Evolutionary conservation across 148 eudicot genomes (phyloP).

Genomic region (Linanthus parryae): DNA sequence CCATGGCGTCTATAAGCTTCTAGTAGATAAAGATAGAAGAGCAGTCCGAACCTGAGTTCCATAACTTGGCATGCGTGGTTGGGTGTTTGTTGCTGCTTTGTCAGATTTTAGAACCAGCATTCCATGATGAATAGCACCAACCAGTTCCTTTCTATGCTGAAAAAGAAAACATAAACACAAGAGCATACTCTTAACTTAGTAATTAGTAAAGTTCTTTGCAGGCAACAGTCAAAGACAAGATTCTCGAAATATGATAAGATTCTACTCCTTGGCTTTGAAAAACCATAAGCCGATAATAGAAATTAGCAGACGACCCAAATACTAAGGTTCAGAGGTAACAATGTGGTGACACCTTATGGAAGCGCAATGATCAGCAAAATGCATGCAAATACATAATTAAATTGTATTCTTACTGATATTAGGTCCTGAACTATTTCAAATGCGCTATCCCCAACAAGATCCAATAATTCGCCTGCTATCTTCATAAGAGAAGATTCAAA

Average conservation of each 20-base stretch:
- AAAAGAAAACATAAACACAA: no score
- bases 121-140: conserved; percentile 77
- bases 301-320: no score
- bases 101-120: conserved; percentile 59
- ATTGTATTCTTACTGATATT: conserved; percentile 43
- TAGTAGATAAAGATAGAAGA: not conserved
- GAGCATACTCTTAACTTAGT: no score
- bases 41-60: conserved; percentile 70
- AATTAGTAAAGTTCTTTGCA: no score
- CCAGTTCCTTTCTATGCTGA: conserved; percentile 91
- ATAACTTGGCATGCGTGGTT: conserved; percentile 90
- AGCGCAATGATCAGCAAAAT: not conserved
- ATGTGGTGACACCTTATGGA: no score
- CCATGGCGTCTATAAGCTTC: no score
- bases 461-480: conserved; percentile 96
- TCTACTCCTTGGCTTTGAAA: no score
- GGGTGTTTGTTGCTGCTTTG: conserved; percentile 49
- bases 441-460: conserved; percentile 88
- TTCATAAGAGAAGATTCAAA: conserved; percentile 22
- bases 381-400: not conserved
- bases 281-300: no score
- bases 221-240: no score
- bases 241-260: no score
- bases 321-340: no score
- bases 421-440: conserved; percentile 94